Conservation (phyloP, 192 early-diverging fungal genomes). For the Coemansia brasiliensis region DNA sequence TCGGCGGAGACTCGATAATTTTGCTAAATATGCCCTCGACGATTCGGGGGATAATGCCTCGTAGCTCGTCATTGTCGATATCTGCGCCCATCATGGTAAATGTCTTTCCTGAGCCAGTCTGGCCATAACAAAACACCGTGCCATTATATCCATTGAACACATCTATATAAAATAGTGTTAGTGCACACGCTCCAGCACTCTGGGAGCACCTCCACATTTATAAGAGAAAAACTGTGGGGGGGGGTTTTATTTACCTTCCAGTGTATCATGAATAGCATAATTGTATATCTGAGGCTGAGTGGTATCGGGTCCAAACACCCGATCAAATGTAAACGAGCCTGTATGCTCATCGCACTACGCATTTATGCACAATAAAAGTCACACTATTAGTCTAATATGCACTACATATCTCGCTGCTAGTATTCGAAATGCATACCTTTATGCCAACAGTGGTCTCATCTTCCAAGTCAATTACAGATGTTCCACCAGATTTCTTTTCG, state of each 20-base stretch:
- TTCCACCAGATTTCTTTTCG: constrained; percentile 89
- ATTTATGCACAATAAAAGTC: constrained; percentile 26
- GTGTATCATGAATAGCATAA: constrained; percentile 86
- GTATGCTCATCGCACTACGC: constrained; percentile 60
- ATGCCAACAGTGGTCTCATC: constrained; percentile 60
- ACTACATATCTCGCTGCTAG: background rate
- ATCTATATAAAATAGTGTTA: constrained; percentile 57
- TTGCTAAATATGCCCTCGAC: constrained; percentile 92
- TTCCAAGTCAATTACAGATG: constrained; percentile 77
- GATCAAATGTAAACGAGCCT: constrained; percentile 87
- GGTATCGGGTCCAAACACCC: constrained; percentile 82
- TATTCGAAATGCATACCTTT: constrained; percentile 25
- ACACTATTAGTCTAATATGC: background rate
- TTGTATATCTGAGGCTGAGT: constrained; percentile 87
- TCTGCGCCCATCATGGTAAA: constrained; percentile 97
- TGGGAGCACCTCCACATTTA: background rate
- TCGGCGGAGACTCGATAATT: constrained; percentile 87
- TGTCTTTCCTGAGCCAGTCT: constrained; percentile 97
- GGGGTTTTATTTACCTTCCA: constrained; percentile 73
- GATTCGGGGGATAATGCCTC: constrained; percentile 97
- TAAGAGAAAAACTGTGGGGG: background rate
- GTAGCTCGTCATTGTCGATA: constrained; percentile 86
- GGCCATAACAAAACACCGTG: constrained; percentile 99
- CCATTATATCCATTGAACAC: constrained; percentile 97
- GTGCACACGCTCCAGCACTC: background rate